Base-by-base conservation (phyloP, 2,329 filamentous ascomycete genomes). In the Exophiala aquamarina region DNA sequence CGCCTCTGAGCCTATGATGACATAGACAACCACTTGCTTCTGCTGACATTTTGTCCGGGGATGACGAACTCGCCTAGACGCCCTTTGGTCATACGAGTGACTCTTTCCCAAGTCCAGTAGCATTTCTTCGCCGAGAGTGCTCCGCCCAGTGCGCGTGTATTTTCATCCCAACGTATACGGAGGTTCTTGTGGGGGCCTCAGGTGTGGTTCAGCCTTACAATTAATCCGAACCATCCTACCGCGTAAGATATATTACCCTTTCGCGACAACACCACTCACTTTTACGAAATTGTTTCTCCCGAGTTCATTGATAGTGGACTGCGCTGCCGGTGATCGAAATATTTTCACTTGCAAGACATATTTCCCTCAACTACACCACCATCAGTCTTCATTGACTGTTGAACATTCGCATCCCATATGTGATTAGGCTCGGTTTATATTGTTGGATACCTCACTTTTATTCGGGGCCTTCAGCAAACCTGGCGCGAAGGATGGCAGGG, bases 401-500 rank as follows among this genome's bases (percentile, higher is more conserved):
- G 23, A 26, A 11, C n/a, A n/a, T n/a, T n/a, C n/a, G n/a, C n/a
- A n/a, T n/a, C n/a, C n/a, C n/a, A n/a, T n/a, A n/a, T n/a, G n/a
- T n/a, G n/a, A 9, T 13, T 31, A 9, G 10, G 9, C 13, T 31
- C 13, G 28, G 28, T 31, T 9, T 13, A 31, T 31, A 13, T 13
- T 13, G 13, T 13, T 31, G 9, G 28, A 31, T 13, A 13, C 10
- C 28, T 31, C 9, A 31, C 28, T 31, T 13, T 13, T 43, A 15
- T 11, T n/a, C 40, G 4, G 15, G 11, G 2, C 29, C 9, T 2
- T 8, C 18, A 2, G 3, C 2, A 28, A 28, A 19, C 13, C 17
- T 41, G 39, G 20, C 19, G 20, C 34, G 41, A 35, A 49, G 36
- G 33, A 96, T 96, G 91, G 88, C 90, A 75, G 89, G 90, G 72